phyloP scores from a whole-genome alignment of 352 stramenopile species.

The Phytophthora boehmeriae region DNA sequence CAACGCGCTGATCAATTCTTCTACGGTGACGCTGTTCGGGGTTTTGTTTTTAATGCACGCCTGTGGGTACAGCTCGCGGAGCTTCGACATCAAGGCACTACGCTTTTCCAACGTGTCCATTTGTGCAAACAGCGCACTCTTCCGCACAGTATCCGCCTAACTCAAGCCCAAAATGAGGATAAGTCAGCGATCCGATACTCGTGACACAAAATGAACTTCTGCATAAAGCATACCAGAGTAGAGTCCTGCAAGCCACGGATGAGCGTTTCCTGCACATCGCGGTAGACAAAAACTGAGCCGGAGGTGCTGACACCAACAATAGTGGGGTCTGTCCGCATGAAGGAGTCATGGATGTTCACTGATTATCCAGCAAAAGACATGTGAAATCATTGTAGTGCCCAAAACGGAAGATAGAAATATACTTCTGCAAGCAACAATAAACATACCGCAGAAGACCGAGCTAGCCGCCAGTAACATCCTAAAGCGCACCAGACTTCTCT shows the following conservation, averaged over 20 bases:
- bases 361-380: not conserved
- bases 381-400: too few relatives aligned
- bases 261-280: constrained; percentile 49
- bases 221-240: constrained; percentile 43
- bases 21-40: constrained; percentile 8
- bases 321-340: constrained; percentile 37
- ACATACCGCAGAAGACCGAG: constrained; percentile 75
- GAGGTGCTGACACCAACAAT: constrained; percentile 73
- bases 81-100: constrained; percentile 38
- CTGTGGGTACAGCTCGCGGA: constrained; percentile 30
- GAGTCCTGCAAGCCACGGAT: constrained; percentile 43
- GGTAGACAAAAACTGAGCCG: constrained; percentile 68
- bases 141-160: constrained; percentile 45
- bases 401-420: constrained; percentile 1
- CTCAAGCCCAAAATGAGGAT: not conserved
- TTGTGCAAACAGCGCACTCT: constrained; percentile 37
- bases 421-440: not conserved
- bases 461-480: constrained; percentile 63
- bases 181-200: not conserved
- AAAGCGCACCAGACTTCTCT: constrained; percentile 55
- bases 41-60: not conserved
- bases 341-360: constrained; percentile 46
- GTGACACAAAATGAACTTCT: not conserved
- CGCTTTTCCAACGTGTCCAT: constrained; percentile 57
- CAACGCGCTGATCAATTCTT: constrained; percentile 36